A percentile compares a stretch with the other conserved stretches of the same genome.
phyloP scores from a whole-genome alignment of 306 rosid genomes.

The Leucaena leucocephala region DNA sequence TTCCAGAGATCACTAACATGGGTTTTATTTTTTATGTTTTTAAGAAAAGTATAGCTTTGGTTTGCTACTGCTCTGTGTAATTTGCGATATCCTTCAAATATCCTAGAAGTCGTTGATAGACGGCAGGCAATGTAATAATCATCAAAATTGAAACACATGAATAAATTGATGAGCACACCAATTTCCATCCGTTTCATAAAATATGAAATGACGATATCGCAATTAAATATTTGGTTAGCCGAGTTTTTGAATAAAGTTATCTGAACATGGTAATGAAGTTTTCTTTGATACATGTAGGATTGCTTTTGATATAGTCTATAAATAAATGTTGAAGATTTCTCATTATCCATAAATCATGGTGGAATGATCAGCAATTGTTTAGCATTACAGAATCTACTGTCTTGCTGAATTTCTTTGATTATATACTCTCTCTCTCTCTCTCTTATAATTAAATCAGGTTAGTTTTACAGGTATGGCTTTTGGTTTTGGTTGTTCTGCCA shows the following conservation, averaged over 20 bases:
- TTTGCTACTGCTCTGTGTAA: slow-evolving; percentile 14
- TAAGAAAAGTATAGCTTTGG: slow-evolving; percentile 6
- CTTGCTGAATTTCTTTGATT: slow-evolving; percentile 20
- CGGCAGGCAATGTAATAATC: neutral
- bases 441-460: neutral
- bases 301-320: slow-evolving; percentile 9
- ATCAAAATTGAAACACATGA: slow-evolving; percentile 15
- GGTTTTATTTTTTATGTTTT: neutral
- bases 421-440: neutral
- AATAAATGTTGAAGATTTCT: neutral
- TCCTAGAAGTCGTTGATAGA: neutral
- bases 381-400: neutral
- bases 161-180: neutral
- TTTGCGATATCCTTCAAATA: slow-evolving; percentile 1
- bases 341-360: slow-evolving; percentile 10
- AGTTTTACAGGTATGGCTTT: slow-evolving; percentile 83
- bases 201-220: neutral
- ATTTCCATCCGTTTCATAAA: neutral
- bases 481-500: slow-evolving; percentile 89
- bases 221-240: neutral
- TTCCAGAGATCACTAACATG: neutral
- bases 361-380: slow-evolving; percentile 14
- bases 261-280: slow-evolving; percentile 18
- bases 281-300: neutral
- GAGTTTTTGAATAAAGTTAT: slow-evolving; percentile 10